Evolutionary conservation across 2,329 filamentous ascomycete species (phyloP).

Genomic region (Bipolaris cookei): DNA sequence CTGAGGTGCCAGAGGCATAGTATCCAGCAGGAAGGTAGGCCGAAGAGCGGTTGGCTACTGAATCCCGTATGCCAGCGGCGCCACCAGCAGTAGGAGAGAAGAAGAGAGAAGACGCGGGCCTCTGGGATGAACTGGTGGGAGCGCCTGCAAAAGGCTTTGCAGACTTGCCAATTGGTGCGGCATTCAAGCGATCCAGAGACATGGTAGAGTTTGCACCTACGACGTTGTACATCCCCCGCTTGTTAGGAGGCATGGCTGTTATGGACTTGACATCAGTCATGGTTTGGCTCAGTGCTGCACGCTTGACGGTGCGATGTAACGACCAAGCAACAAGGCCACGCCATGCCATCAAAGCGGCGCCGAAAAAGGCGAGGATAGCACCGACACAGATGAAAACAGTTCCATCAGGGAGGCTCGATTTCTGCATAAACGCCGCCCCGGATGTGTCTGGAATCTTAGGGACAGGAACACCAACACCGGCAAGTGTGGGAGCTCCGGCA

Average conservation of each 20-base stretch:
- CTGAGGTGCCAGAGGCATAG: conserved; percentile 73
- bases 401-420: conserved; percentile 83
- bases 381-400: conserved; percentile 97
- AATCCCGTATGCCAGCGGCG: conserved; percentile 55
- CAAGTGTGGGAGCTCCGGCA: conserved; percentile 56
- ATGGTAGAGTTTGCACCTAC: conserved; percentile 59
- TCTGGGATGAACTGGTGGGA: conserved; percentile 36
- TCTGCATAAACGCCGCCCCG: conserved; percentile 89
- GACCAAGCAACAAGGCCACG: conserved; percentile 86
- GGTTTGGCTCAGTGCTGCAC: conserved; percentile 78
- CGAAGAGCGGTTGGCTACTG: conserved; percentile 68
- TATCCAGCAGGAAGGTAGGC: conserved; percentile 89
- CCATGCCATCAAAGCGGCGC: conserved; percentile 83
- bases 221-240: conserved; percentile 52
- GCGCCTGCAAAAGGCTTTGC: conserved; percentile 40
- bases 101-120: conserved; percentile 69
- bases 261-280: conserved; percentile 71
- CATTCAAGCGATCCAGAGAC: conserved; percentile 60
- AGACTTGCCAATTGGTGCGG: conserved; percentile 43
- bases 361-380: conserved; percentile 82
- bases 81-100: conserved; percentile 87
- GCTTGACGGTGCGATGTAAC: conserved; percentile 87
- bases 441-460: conserved; percentile 81
- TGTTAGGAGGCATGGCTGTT: conserved; percentile 51
- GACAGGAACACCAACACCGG: conserved; percentile 67